Conservation (phyloP, 2,329 filamentous ascomycete species). For the Pyrenochaeta sp. region DNA sequence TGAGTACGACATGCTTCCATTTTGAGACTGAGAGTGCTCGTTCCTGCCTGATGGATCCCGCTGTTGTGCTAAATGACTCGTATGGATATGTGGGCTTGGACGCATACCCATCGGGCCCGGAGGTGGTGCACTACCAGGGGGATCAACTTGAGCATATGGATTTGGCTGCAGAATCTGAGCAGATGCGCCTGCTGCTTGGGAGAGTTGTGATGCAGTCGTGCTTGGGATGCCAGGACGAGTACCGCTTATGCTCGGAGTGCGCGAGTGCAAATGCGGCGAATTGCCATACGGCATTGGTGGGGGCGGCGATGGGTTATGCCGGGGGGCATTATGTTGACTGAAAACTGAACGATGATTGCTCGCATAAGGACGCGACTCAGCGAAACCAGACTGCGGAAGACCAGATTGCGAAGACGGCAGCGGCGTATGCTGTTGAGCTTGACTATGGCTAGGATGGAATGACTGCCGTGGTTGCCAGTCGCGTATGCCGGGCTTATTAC, state of each 20-base stretch:
- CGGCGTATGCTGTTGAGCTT: constrained; percentile 31
- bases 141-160: constrained; percentile 47
- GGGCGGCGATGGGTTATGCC: constrained; percentile 45
- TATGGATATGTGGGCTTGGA: constrained; percentile 44
- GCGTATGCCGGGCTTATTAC: constrained; percentile 24
- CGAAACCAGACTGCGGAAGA: constrained; percentile 33
- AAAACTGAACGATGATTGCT: constrained; percentile 42
- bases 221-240: constrained; percentile 33
- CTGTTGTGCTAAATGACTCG: constrained; percentile 36
- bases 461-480: constrained; percentile 43
- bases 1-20: constrained; percentile 38
- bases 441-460: constrained; percentile 34
- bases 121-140: constrained; percentile 37
- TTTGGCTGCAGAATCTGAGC: constrained; percentile 46
- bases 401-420: constrained; percentile 37
- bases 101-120: constrained; percentile 46
- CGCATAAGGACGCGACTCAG: constrained; percentile 29
- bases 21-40: constrained; percentile 43
- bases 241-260: constrained; percentile 44
- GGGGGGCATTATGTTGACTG: constrained; percentile 39
- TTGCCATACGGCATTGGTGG: constrained; percentile 37
- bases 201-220: constrained; percentile 26
- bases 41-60: constrained; percentile 39
- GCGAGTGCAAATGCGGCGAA: constrained; percentile 45
- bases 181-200: constrained; percentile 24